Base-by-base conservation (phyloP, 2,329 filamentous ascomycete genomes). In the Aureobasidium pullulans region DNA sequence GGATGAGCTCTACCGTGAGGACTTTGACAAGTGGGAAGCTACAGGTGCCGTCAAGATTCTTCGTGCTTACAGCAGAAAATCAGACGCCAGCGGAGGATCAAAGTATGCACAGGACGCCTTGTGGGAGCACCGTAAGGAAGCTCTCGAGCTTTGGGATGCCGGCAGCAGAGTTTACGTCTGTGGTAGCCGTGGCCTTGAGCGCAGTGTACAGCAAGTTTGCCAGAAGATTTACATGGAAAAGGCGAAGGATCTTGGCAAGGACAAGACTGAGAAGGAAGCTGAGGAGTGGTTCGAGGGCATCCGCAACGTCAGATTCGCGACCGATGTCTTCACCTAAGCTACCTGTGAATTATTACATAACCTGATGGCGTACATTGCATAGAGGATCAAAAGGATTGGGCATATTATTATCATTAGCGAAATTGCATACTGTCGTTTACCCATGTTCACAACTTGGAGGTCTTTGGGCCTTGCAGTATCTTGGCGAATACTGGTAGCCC, bases 151-250 rank as follows among this genome's bases (percentile, higher is more conserved):
- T 36, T 82, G 79, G 60, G 70, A 75, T 0, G 63, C 69, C 5
- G 79, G 78, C 0, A 80, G 84, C 0, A 80, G 81, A 66, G 72
- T 87, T 0, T 89, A 82, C 65, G 79, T 88, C 1, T 90, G 87
- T 67, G 87, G 87, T 4, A 83, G 81, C 48, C 60, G 69, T 15
- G 70, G 67, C 16, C 73, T 81, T 0, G 79, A 77, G 0, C 72
- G 77, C 46, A 75, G 73, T 5, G 75, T 79, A 0, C 72, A 74
- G 63, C 67, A 71, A 39, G 69, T 66, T 3, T 70, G 73, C 49
- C 73, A 76, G 59, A 73, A 68, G 63, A 77, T 80, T 46, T 73
- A 73, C 48, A 68, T 69, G 60, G 76, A 79, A 63, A 66, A 64
- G 31, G 68, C 66, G 4, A 67, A 71, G 59, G 68, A 63, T 31